A percentile compares a stretch with the other conserved stretches of the same genome.
Evolutionary conservation across 192 early-diverging fungal genomes (phyloP).

Genomic region (Backusella luteola): DNA sequence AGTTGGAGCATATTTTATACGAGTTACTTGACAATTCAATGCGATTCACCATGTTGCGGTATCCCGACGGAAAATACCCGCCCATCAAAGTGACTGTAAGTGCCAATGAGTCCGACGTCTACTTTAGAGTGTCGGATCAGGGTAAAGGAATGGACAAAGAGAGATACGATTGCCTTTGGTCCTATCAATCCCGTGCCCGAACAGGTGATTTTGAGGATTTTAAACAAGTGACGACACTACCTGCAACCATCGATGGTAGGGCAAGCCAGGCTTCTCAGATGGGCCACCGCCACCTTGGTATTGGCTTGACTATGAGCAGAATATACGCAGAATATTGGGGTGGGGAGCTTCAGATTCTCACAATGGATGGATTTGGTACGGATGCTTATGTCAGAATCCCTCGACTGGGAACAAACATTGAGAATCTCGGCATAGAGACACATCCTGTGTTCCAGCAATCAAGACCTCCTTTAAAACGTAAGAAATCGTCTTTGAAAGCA

Average conservation of each 20-base stretch:
- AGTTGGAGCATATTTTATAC: slow-evolving; percentile 91
- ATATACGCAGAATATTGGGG: slow-evolving; percentile 98
- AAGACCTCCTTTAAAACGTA: background rate
- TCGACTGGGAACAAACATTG: slow-evolving; percentile 64
- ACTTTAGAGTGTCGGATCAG: slow-evolving; percentile 92
- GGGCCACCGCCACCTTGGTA: slow-evolving; percentile 59
- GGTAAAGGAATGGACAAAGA: slow-evolving; percentile 79
- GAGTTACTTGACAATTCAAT: slow-evolving; percentile 90
- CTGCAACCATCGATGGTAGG: slow-evolving; percentile 58
- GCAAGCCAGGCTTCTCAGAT: slow-evolving; percentile 22
- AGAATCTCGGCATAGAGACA: slow-evolving; percentile 46
- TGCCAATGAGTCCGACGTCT: slow-evolving; percentile 67
- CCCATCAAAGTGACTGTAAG: slow-evolving; percentile 87
- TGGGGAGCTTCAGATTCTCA: slow-evolving; percentile 74
- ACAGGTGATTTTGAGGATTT: slow-evolving; percentile 61
- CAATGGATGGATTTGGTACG: slow-evolving; percentile 87
- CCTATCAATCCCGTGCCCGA: slow-evolving; percentile 31
- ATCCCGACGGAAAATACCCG: slow-evolving; percentile 51
- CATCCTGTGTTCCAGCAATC: slow-evolving; percentile 3
- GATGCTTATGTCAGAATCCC: slow-evolving; percentile 87
- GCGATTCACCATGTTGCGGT: slow-evolving; percentile 62
- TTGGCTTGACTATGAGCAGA: slow-evolving; percentile 87
- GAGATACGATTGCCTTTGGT: slow-evolving; percentile 75
- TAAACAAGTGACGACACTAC: slow-evolving; percentile 72
- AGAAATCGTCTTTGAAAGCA: background rate